Conservation (phyloP, 2,329 filamentous ascomycete species). For the Fusarium praegraminearum region DNA sequence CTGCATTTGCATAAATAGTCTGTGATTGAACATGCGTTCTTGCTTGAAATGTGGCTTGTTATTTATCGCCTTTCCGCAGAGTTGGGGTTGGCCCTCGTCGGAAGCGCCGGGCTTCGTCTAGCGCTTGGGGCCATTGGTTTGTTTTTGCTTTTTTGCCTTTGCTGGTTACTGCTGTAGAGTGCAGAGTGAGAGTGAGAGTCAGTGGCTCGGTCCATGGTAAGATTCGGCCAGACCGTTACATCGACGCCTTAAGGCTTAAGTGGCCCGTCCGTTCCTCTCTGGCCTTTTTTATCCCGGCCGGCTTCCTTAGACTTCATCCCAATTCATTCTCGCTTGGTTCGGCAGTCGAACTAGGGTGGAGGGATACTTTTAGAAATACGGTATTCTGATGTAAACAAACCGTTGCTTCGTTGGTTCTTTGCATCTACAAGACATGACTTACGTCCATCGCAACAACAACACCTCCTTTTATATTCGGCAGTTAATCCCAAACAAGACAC, state of each 20-base stretch:
- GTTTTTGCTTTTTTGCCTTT: background rate
- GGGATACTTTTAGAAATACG: constrained; percentile 15
- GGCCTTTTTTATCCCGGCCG: background rate
- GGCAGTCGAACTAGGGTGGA: constrained; percentile 2
- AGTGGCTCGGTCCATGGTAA: background rate
- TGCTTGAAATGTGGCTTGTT: background rate
- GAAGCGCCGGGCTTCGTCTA: constrained; percentile 20
- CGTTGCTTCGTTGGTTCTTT: no score
- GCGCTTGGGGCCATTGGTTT: constrained; percentile 3
- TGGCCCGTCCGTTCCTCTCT: constrained; percentile 10
- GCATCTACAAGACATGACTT: no score
- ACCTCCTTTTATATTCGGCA: background rate
- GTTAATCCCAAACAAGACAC: background rate
- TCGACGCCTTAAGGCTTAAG: constrained; percentile 24
- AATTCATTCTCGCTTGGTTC: constrained; percentile 3
- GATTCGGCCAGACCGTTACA: constrained; percentile 30
- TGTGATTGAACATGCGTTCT: background rate
- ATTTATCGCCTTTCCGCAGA: background rate
- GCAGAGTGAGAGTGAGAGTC: background rate
- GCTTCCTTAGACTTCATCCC: constrained; percentile 8
- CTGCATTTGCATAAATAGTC: background rate
- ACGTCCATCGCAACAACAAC: no score
- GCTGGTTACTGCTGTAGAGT: background rate
- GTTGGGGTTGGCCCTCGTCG: background rate
- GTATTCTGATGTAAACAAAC: background rate